Evolutionary conservation across 2,329 filamentous ascomycete species (phyloP).

Genomic region (Neofusicoccum cordaticola): DNA sequence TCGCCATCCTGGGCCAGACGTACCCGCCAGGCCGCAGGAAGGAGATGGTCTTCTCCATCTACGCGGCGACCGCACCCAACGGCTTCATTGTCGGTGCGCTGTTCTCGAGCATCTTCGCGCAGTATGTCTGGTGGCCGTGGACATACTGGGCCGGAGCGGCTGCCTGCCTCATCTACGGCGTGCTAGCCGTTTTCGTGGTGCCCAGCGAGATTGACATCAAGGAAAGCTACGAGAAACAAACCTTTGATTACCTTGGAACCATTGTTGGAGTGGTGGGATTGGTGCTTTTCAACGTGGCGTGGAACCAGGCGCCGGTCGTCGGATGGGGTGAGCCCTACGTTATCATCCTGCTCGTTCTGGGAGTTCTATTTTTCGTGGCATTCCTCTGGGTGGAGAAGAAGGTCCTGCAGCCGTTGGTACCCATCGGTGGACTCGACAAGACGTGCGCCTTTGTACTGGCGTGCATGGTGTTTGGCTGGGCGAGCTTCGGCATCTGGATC

Average conservation of each 20-base stretch:
- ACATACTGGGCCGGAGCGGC: slow-evolving; percentile 47
- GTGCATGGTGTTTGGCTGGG: slow-evolving; percentile 48
- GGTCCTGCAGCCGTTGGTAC: slow-evolving; percentile 54
- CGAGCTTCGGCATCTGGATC: slow-evolving; percentile 31
- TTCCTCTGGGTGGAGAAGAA: slow-evolving; percentile 56
- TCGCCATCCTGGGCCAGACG: slow-evolving; percentile 59
- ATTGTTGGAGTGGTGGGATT: slow-evolving; percentile 54
- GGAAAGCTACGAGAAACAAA: slow-evolving; percentile 20
- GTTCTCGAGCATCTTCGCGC: slow-evolving; percentile 40
- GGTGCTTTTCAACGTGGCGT: slow-evolving; percentile 64
- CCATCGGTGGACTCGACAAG: slow-evolving; percentile 49
- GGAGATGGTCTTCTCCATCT: slow-evolving; percentile 57
- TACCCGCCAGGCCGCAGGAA: slow-evolving; percentile 59
- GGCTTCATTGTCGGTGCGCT: slow-evolving; percentile 42
- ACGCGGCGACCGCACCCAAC: slow-evolving; percentile 49
- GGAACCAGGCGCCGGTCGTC: slow-evolving; percentile 62
- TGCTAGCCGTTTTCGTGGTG: slow-evolving; percentile 39
- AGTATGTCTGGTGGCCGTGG: slow-evolving; percentile 54
- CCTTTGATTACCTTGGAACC: slow-evolving; percentile 46
- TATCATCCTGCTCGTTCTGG: slow-evolving; percentile 57
- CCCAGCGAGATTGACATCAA: slow-evolving; percentile 25
- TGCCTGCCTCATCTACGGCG: slow-evolving; percentile 36
- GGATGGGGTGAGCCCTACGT: slow-evolving; percentile 59
- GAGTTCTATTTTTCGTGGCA: slow-evolving; percentile 50
- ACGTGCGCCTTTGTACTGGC: slow-evolving; percentile 56